A percentile compares a stretch with the other conserved stretches of the same genome.
Conservation (phyloP, 768 basidiomycete genomes). For the Mycena rosella region DNA sequence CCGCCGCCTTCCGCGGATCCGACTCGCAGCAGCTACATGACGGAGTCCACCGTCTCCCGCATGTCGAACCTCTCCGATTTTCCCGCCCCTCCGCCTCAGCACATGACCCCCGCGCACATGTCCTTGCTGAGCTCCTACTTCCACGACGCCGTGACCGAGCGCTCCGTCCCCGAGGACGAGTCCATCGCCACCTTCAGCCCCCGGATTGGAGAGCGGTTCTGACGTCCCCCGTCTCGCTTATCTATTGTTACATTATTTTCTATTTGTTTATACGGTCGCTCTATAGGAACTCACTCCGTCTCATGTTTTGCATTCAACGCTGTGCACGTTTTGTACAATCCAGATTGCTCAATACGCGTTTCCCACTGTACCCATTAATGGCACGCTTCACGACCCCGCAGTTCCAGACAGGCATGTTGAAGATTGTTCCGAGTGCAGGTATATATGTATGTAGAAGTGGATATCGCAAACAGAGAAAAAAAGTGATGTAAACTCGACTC, state of each 20-base stretch:
- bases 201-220: slow-evolving; percentile 34
- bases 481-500: background rate
- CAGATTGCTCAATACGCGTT: slow-evolving; percentile 5
- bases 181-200: slow-evolving; percentile 24
- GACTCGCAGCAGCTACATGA: slow-evolving; percentile 62
- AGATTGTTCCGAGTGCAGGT: slow-evolving; percentile 30
- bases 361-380: slow-evolving; percentile 14
- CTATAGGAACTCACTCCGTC: slow-evolving; percentile 21
- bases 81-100: slow-evolving; percentile 57
- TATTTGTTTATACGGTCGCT: slow-evolving; percentile 33
- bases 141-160: slow-evolving; percentile 25
- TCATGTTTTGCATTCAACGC: slow-evolving; percentile 4
- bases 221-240: slow-evolving; percentile 6
- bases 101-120: slow-evolving; percentile 41
- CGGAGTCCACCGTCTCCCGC: slow-evolving; percentile 55
- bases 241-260: slow-evolving; percentile 32
- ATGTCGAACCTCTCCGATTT: slow-evolving; percentile 68
- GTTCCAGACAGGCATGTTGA: background rate
- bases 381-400: no score
- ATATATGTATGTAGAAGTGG: slow-evolving; percentile 23
- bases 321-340: slow-evolving; percentile 7
- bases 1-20: slow-evolving; percentile 46
- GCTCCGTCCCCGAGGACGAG: slow-evolving; percentile 12
- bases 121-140: slow-evolving; percentile 49
- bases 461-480: background rate